Percentiles rank a stretch among this genome's conserved stretches.
These are phyloP conservation scores for Akanthomyces lecanii DNA, from an alignment of 2,329 filamentous ascomycete species.

Conservation along the genomic window DNA sequence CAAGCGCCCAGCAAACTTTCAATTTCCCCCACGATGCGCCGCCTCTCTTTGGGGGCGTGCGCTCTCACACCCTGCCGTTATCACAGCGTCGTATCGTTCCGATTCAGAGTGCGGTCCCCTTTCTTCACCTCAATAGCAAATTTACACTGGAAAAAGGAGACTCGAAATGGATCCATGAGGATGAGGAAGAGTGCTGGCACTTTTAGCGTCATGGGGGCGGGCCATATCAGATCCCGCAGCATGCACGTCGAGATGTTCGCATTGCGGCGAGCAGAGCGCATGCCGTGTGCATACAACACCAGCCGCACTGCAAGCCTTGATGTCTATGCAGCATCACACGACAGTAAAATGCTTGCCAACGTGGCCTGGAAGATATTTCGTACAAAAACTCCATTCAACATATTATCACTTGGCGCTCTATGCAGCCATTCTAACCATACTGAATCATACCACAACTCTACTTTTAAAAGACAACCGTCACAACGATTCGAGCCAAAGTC, in stretches of 20 bases:
- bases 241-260: neutral
- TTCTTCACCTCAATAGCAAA: neutral
- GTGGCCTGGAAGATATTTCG: no score
- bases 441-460: neutral
- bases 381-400: neutral
- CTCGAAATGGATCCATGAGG: neutral
- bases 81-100: slow-evolving; percentile 1
- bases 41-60: no score
- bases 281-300: neutral
- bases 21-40: slow-evolving; percentile 1
- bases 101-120: no score
- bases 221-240: neutral
- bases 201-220: neutral
- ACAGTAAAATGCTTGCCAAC: no score
- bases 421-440: neutral
- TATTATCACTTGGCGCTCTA: neutral
- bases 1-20: neutral
- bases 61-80: neutral
- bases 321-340: neutral
- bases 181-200: no score
- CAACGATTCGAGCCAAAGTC: neutral
- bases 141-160: neutral
- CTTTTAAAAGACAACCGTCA: neutral
- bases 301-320: no score
- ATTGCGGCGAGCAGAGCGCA: neutral